A percentile compares a stretch with the other conserved stretches of the same genome.
These are phyloP conservation scores for Calonectria naviculata DNA, from an alignment of 2,329 filamentous ascomycete genomes.

Conservation along the genomic window DNA sequence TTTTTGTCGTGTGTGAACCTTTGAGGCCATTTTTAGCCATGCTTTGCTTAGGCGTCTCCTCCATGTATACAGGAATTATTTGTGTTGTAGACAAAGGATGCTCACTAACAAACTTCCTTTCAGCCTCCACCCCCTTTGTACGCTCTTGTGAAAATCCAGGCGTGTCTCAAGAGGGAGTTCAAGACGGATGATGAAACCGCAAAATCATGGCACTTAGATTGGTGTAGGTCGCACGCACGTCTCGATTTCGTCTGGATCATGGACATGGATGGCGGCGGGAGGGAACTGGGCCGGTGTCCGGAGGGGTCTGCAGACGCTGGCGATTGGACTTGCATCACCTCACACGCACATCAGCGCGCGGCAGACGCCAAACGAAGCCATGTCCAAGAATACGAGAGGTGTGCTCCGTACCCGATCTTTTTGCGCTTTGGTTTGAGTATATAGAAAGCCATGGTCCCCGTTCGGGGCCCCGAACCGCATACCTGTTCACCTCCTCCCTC, in stretches of 20 bases:
- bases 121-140: not conserved
- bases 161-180: slow-evolving; percentile 11
- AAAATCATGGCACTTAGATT: slow-evolving; percentile 31
- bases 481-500: slow-evolving; percentile 2
- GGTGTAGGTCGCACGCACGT: slow-evolving; percentile 33
- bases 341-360: slow-evolving; percentile 19
- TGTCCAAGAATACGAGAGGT: slow-evolving; percentile 24
- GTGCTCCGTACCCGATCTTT: slow-evolving; percentile 11
- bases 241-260: slow-evolving; percentile 38
- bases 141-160: not conserved
- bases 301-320: slow-evolving; percentile 9
- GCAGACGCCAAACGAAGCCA: slow-evolving; percentile 20
- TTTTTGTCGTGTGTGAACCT: slow-evolving; percentile 1
- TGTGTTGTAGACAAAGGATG: not conserved
- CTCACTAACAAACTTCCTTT: not conserved
- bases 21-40: not conserved
- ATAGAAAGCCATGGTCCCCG: slow-evolving; percentile 31
- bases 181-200: slow-evolving; percentile 26
- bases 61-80: not conserved
- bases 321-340: slow-evolving; percentile 20
- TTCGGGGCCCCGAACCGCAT: slow-evolving; percentile 8
- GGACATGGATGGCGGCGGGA: slow-evolving; percentile 27
- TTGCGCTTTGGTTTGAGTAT: slow-evolving; percentile 26
- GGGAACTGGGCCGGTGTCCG: slow-evolving; percentile 12
- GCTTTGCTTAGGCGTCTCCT: not conserved